Evolutionary conservation across 2,329 filamentous ascomycete genomes (phyloP), one percentile per base, ranked within the genome.

Genomic region (Helicocarpus griseus): DNA sequence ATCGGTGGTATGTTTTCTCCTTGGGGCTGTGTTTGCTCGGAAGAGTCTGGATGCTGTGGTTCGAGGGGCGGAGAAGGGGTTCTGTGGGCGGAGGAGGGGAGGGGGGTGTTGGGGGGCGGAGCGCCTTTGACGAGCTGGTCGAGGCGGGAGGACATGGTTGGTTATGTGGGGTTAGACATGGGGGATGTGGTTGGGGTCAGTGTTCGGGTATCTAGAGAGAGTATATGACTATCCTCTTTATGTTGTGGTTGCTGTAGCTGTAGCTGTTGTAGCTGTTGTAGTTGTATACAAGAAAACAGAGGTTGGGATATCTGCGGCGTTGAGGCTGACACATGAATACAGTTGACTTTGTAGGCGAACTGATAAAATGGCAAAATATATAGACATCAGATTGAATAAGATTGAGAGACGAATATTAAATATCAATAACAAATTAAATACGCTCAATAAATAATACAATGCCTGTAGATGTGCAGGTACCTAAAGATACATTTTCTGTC

Each of bases 71-170:
- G 65, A 55, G 66, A 69, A 60, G 57, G 71, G 29, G 63, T 63
- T 26, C 63, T 66, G 57, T 73, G 73, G 60, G 70, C 69, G 60
- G 75, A 70, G 60, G 60, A 65, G 56, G 61, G 68, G 58, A 58
- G 58, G 72, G 70, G 44, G 38, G 80, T 76, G 60, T 80, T 78
- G 51, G 85, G 78, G 53, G 82, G 74, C 53, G 89, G 86, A 47
- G 88, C 85, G 63, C 90, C 91, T 73, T 96, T 97, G 73, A 97
- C 88, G 63, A 95, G 80, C 63, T 89, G 89, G 73, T 96, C 90
- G 64, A 95, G 77, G 55, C 80, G 70, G 33, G 68, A 75, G 85
- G 33, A 47, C 43, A 52, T 55, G 35, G 29, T 50, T 45, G 29
- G 35, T 35, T 47, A 31, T 22, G 31, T 33, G 43, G 26, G 24